Evolutionary conservation across 805 yeast species (phyloP), one percentile per base, ranked within the genome.

Genomic region (Pichia sporocuriosa): DNA sequence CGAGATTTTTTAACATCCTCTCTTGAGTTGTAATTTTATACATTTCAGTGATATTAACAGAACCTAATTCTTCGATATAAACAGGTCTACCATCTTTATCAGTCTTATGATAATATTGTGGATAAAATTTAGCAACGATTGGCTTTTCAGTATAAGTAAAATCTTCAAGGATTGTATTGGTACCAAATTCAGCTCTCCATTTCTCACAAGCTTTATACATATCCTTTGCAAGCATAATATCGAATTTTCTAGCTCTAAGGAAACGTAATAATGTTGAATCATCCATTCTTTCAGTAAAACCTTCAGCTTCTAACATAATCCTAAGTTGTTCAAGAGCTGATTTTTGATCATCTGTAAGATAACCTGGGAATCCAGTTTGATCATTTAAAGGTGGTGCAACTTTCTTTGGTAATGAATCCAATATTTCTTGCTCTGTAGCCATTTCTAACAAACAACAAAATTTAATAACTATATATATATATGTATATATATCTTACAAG

Each of bases 11-110:
- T 61, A 93, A 71, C 97, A 93, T 89, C 60, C 97, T 81, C 56
- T 93, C 97, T 63, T 87, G 94, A 31, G 90, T 78, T 49, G 98
- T 93, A 62, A 93, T 78, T 67, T 86, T 85, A 70, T 84, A 77
- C 95, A 93, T 84, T 61, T 87, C 94, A 27, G 80, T 72, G 63
- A 93, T 72, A 66, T 90, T 85, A 47, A 93, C 96, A 40, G 81
- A 69, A 42, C 98, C 97, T 51, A 93, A 74, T 62, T 90, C 95
- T 72, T 93, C 98, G 55, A 83, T 73, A 67, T 93, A 93, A 36
- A 88, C 82, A 6, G 98, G 98, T 60, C 98, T 83, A 39, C 98
- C 98, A 50, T 93, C 98, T 57, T 75, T 85, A 65, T 93, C 98
- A 26, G 90, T 86, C 70, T 93, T 89, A 69, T 93, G 97, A 65